These are phyloP conservation scores for Rubroshorea leprosula DNA, from an alignment of 345 rosid genomes.

Conservation along the genomic window DNA sequence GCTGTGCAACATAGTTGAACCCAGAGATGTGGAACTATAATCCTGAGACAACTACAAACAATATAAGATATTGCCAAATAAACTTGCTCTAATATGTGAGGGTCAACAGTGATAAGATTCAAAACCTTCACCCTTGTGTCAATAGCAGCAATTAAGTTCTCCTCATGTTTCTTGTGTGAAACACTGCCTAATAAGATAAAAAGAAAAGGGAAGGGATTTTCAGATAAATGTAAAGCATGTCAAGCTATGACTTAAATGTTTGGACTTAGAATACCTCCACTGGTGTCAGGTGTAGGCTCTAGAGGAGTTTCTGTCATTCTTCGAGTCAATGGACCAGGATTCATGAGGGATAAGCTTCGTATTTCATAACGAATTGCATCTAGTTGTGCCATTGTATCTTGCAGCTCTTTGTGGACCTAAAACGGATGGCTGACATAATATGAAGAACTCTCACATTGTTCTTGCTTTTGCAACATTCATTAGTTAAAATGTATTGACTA, in stretches of 20 bases:
- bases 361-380: constrained; percentile 88
- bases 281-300: constrained; percentile 23
- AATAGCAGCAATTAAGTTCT: constrained; percentile 20
- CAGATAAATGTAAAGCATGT: not conserved
- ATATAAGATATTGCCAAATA: constrained; percentile 4
- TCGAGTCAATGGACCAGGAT: constrained; percentile 69
- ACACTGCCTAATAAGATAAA: constrained; percentile 21
- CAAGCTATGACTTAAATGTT: not conserved
- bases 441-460: not conserved
- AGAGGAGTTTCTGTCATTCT: constrained; percentile 43
- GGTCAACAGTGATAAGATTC: constrained; percentile 3
- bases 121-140: constrained; percentile 32
- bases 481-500: too few relatives aligned
- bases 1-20: constrained; percentile 44
- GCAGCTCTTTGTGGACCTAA: constrained; percentile 84
- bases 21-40: constrained; percentile 24
- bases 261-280: constrained; percentile 28
- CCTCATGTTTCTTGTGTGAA: constrained; percentile 24
- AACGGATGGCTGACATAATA: not conserved
- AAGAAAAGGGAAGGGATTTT: not conserved
- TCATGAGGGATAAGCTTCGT: constrained; percentile 57
- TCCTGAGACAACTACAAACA: constrained; percentile 23
- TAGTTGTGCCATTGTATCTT: constrained; percentile 75
- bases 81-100: not conserved
- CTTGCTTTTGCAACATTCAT: too few relatives aligned